Evolutionary conservation across 2,329 filamentous ascomycete species (phyloP), one percentile per base, ranked within the genome.

Genomic region (Coleophoma eucalyptorum): DNA sequence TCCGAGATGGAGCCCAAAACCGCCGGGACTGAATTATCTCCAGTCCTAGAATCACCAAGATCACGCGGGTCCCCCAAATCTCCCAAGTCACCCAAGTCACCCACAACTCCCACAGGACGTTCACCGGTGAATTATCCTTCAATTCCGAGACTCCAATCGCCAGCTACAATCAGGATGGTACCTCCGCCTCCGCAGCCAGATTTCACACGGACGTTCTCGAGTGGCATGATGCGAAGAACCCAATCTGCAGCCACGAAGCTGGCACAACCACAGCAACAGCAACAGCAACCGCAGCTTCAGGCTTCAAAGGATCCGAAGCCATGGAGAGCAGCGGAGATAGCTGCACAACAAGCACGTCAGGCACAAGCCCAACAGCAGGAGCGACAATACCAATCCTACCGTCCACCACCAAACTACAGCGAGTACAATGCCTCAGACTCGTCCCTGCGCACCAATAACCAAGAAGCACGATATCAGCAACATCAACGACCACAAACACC

Each of bases 11-110:
- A 56, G 33, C 44, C 55, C 18, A 49, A 45, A 32, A 55, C 52
- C 26, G 52, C 46, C 20, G 56, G 51, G 3, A 38, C 33, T 11
- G 60, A 61, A 13, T 50, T 65, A 4, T 65, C 62, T 20, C 64
- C 64, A 8, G 62, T 66, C 3, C 54, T 58, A 7, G 63, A 65
- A 50, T 62, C 59, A 19, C 64, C 64, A 33, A 44, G 31, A 16
- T 44, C 42, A 33, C 19, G 20, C 11, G 16, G 4, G 13, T n/a
- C 42, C n/a, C 48, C 16, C 48, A 55, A n/a, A n/a, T n/a, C n/a
- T n/a, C 64, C 64, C 11, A 43, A 43, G 18, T 43, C 41, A 31
- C 16, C 41, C 11, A 26, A 21, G 16, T n/a, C 42, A 44, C 48
- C 16, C 48, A 55, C 38, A 56, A 55, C 40, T 51, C 42, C 46